Evolutionary conservation across 306 rosid genomes (phyloP), one percentile per base, ranked within the genome.

Genomic region (Adenanthera pavonina): DNA sequence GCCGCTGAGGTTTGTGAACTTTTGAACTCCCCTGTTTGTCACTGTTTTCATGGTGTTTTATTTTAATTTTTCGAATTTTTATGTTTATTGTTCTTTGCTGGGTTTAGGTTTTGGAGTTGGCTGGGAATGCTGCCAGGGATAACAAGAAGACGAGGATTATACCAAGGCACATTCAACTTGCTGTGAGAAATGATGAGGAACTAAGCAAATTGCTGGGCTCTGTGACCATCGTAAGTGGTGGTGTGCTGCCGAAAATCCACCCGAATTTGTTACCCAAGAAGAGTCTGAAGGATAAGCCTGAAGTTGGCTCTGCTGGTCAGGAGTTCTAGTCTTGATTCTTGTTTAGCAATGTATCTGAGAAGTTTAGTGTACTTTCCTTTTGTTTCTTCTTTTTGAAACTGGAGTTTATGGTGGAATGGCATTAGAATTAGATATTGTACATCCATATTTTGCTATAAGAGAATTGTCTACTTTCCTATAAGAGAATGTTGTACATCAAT

Each of bases 181-280:
- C 94, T 1, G 95, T 92, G 14, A 86, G 97, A n/a, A 92, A 92
- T 11, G 97, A 92, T 0, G 97, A 89, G 40, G 97, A 92, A 36
- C 12, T 92, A 74, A 91, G 94, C 88, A 92, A 89, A 80, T 86
- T 92, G 20, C 35, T 92, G 88, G 97, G 94, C 0, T 15, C 88
- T 4, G 97, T 92, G 1, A 92, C 97, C 0, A 92, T 92, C 43
- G 94, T 93, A 0, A 88, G 62, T 8, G 97, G 91, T 0, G 96
- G 96, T 0, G 96, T 91, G 13, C 40, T 91, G 62, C 96, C 96
- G 0, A 89, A 89, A 30, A 91, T 92, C 20, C 85, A 92, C 47
- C 90, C 78, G 85, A 83, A 5, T 59, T 83, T 92, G 82, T 73
- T 92, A 19, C 97, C 97, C 0, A 92, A 89, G 85, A 92, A 91